A percentile compares a stretch with the other conserved stretches of the same genome.
Evolutionary conservation across 2,329 filamentous ascomycete species (phyloP).

Genomic region (Penicillium palitans): DNA sequence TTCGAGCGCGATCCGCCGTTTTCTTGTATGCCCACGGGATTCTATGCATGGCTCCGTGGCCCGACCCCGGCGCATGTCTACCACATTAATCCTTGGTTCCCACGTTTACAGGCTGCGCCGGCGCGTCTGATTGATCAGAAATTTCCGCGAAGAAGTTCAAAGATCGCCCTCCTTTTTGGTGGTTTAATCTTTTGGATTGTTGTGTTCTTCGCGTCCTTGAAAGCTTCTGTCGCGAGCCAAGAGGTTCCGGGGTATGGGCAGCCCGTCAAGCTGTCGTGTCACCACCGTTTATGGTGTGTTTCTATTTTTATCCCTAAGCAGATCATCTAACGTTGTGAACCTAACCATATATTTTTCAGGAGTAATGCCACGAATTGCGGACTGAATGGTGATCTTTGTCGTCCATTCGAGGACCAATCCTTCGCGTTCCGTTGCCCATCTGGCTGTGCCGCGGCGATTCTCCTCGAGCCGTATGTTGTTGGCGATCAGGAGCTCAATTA

Average conservation of each 20-base stretch:
- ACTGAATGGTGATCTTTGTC: constrained; percentile 57
- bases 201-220: constrained; percentile 35
- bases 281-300: constrained; percentile 41
- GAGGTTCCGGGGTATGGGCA: constrained; percentile 36
- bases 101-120: constrained; percentile 36
- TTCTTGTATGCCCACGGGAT: constrained; percentile 27
- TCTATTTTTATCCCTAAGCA: constrained; percentile 29
- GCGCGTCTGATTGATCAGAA: constrained; percentile 33
- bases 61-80: constrained; percentile 36
- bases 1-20: constrained; percentile 19
- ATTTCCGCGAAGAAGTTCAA: constrained; percentile 27
- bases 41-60: constrained; percentile 32
- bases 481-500: constrained; percentile 58
- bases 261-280: constrained; percentile 39
- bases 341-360: constrained; percentile 22
- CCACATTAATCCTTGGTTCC: constrained; percentile 37
- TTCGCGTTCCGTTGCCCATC: constrained; percentile 61
- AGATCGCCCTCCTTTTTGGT: constrained; percentile 29
- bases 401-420: constrained; percentile 55
- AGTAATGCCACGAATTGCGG: constrained; percentile 50
- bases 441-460: constrained; percentile 53
- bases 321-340: neutral
- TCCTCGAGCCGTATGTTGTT: constrained; percentile 59
- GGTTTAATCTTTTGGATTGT: constrained; percentile 34
- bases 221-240: constrained; percentile 33